These are phyloP conservation scores for Camelina neglecta DNA, from an alignment of 345 rosid genomes.

Conservation along the genomic window DNA sequence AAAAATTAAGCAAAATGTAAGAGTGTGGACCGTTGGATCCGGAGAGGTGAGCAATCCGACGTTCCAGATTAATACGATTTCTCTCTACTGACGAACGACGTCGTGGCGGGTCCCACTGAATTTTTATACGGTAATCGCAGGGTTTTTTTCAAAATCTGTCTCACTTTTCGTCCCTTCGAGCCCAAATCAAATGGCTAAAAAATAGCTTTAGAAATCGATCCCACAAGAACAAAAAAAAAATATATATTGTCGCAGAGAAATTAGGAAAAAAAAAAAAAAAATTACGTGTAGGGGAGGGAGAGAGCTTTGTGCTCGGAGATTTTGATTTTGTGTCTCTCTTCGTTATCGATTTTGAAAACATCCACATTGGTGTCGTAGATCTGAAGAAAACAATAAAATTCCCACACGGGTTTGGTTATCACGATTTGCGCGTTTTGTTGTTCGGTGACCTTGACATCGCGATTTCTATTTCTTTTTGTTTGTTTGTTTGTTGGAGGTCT, in stretches of 20 bases:
- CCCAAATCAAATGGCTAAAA: slow-evolving; percentile 39
- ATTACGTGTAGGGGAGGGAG: background rate
- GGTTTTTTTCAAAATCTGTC: slow-evolving; percentile 22
- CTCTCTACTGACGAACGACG: slow-evolving; percentile 21
- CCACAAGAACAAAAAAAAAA: background rate
- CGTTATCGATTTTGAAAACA: slow-evolving; percentile 12
- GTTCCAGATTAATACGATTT: slow-evolving; percentile 13
- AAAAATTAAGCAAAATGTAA: no score
- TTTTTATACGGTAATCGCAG: background rate
- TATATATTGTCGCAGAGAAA: slow-evolving; percentile 7
- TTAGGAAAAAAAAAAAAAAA: background rate
- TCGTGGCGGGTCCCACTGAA: slow-evolving; percentile 45
- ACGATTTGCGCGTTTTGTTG: slow-evolving; percentile 16
- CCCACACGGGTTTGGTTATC: slow-evolving; percentile 1
- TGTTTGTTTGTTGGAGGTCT: slow-evolving; percentile 10
- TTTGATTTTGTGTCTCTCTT: slow-evolving; percentile 23
- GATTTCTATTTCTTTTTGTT: slow-evolving; percentile 21
- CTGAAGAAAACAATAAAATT: slow-evolving; percentile 11
- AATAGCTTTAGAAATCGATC: background rate
- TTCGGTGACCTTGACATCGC: slow-evolving; percentile 6
- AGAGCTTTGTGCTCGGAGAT: slow-evolving; percentile 21
- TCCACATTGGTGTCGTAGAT: slow-evolving; percentile 40
- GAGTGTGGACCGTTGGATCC: slow-evolving; percentile 24
- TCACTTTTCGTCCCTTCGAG: slow-evolving; percentile 36
- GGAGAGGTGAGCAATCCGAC: slow-evolving; percentile 29